phyloP scores from a whole-genome alignment of 257 asterid species.

The Solanum pennellii region DNA sequence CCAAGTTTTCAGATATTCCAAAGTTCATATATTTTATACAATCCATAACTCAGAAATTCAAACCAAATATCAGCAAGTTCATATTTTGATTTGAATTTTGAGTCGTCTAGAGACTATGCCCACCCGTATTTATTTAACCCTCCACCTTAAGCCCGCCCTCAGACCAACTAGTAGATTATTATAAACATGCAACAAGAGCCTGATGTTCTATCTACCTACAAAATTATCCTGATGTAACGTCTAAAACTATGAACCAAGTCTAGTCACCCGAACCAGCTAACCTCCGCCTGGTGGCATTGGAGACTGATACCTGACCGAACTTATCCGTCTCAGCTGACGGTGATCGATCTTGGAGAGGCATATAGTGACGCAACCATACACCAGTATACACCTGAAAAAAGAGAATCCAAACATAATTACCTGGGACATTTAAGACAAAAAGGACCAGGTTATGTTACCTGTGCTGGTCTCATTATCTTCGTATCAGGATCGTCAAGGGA shows the following conservation, averaged over 20 bases:
- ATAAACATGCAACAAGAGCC: background rate
- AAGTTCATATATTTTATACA: too few relatives aligned
- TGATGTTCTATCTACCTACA: background rate
- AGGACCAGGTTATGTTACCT: conserved; percentile 25
- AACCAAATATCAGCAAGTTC: background rate
- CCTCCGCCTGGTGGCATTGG: conserved; percentile 87
- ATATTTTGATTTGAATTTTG: background rate
- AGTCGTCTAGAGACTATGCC: background rate
- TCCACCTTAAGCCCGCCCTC: background rate
- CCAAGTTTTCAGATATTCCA: background rate
- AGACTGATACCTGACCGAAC: conserved; percentile 70
- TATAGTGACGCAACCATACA: conserved; percentile 70
- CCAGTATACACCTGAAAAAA: conserved; percentile 75
- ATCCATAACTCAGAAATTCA: background rate
- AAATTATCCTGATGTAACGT: background rate
- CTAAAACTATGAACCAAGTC: background rate
- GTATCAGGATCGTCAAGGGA: conserved; percentile 90
- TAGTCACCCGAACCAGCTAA: conserved; percentile 77
- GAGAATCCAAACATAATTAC: background rate
- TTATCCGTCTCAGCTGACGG: conserved; percentile 31
- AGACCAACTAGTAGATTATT: too few relatives aligned
- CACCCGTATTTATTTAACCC: background rate
- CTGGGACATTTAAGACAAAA: background rate
- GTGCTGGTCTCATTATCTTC: conserved; percentile 96
- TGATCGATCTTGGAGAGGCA: conserved; percentile 53